phyloP scores from a whole-genome alignment of 1,284 basidiomycete species.

The Leccinum pachyderme region DNA sequence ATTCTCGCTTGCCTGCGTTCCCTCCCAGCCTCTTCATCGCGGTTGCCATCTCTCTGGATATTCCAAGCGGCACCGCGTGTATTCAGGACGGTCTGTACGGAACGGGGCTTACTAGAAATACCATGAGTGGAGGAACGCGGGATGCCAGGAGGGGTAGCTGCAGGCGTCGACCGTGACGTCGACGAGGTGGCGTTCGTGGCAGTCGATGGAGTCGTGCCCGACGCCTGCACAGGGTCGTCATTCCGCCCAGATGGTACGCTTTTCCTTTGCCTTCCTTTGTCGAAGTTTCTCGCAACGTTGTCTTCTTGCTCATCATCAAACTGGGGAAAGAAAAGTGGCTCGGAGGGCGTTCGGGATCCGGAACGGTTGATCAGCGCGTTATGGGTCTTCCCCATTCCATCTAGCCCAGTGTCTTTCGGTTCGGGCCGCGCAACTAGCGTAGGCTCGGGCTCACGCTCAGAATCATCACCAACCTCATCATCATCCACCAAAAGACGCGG shows the following conservation, averaged over 20 bases:
- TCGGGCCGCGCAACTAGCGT: slow-evolving; percentile 22
- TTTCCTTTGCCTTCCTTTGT: background rate
- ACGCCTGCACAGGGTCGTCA: background rate
- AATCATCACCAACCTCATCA: background rate
- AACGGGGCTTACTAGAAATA: slow-evolving; percentile 20
- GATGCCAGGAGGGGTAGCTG: background rate
- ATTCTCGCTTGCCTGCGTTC: slow-evolving; percentile 20
- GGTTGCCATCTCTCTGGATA: slow-evolving; percentile 26
- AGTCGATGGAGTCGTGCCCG: background rate
- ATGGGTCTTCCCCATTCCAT: background rate
- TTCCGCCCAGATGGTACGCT: background rate
- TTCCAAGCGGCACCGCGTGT: slow-evolving; percentile 49
- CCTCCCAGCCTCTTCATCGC: slow-evolving; percentile 24
- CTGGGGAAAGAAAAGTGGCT: slow-evolving; percentile 29
- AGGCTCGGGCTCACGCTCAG: slow-evolving; percentile 22
- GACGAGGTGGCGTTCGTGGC: background rate
- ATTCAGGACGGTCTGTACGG: slow-evolving; percentile 46
- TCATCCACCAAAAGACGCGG: slow-evolving; percentile 8
- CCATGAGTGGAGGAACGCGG: background rate
- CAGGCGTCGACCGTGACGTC: slow-evolving; percentile 4
- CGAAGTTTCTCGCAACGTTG: background rate
- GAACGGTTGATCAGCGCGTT: slow-evolving; percentile 6
- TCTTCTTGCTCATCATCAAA: slow-evolving; percentile 19
- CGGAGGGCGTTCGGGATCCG: slow-evolving; percentile 14
- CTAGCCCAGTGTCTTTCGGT: slow-evolving; percentile 6